A percentile compares a stretch with the other conserved stretches of the same genome.
phyloP scores from a whole-genome alignment of 2,329 filamentous ascomycete species.

The Grosmannia huntii region DNA sequence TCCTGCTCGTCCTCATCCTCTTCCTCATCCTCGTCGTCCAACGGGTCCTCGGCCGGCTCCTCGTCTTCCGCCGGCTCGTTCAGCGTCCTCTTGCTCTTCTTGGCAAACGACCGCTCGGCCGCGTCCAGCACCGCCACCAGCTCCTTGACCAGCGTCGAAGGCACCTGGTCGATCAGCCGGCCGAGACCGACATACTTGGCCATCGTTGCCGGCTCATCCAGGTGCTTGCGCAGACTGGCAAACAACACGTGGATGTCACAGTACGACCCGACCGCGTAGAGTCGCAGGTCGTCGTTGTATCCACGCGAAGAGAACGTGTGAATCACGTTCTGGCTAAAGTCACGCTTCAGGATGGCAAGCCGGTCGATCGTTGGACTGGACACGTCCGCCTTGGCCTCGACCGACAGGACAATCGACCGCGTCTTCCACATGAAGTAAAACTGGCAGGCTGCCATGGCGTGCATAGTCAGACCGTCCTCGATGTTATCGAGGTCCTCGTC shows the following conservation, averaged over 20 bases:
- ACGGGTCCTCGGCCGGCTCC: constrained; percentile 53
- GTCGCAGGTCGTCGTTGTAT: constrained; percentile 64
- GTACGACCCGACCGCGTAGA: constrained; percentile 61
- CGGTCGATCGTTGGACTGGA: constrained; percentile 46
- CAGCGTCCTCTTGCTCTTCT: constrained; percentile 48
- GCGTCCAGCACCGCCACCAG: constrained; percentile 67
- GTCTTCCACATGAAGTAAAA: constrained; percentile 97
- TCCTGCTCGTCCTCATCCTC: constrained; percentile 55
- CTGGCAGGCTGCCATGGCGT: constrained; percentile 61
- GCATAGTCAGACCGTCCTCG: constrained; percentile 67
- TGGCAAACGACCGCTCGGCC: constrained; percentile 67
- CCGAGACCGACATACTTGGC: constrained; percentile 41
- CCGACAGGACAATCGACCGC: constrained; percentile 40
- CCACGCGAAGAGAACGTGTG: constrained; percentile 54
- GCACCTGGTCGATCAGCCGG: constrained; percentile 56
- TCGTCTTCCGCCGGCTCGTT: constrained; percentile 59
- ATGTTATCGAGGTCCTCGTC: constrained; percentile 60
- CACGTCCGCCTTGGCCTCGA: constrained; percentile 43
- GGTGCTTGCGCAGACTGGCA: constrained; percentile 50
- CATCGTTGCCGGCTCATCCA: constrained; percentile 30
- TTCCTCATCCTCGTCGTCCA: constrained; percentile 44
- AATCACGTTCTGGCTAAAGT: constrained; percentile 50
- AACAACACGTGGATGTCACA: constrained; percentile 78
- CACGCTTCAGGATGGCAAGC: constrained; percentile 40
- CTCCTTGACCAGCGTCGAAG: constrained; percentile 47